Evolutionary conservation across 768 basidiomycete genomes (phyloP), one percentile per base, ranked within the genome.

Genomic region (Rhizopogon sp.): DNA sequence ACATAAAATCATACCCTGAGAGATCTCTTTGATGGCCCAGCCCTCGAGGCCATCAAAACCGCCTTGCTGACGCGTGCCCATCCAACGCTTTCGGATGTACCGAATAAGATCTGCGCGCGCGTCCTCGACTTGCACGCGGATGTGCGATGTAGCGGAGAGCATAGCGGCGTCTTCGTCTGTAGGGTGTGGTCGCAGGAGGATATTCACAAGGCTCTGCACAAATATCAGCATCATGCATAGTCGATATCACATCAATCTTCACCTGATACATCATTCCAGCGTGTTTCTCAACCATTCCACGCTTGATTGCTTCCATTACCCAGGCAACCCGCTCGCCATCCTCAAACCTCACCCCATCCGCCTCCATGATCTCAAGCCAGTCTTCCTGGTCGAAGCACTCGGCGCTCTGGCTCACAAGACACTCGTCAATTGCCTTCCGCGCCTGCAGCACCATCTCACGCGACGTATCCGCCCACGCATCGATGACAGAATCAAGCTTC

Each of bases 1-100:
- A 50, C 44, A 31, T 33, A 25, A n/a, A 33, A 42, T 22, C 60
- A 13, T 37, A 70, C 70, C 70, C 58, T 68, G 70, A 3, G 70
- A 68, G 40, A 98, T 92, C 64, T 98, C 96, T 66, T 92, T 87
- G 52, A 95, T 67, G 0, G 88, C 84, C 92, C 93, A 97, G 4
- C 78, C 79, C 47, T 96, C 92, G n/a, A 98, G 76, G 4, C 71
- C 65, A 50, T 88, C 85, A 62, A 98, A 96, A 0, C 90, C 91
- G n/a, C 83, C 81, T 50, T 84, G 83, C 47, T 87, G 82, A 11
- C 87, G 78, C 29, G 93, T 80, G 11, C 74, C 78, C 43, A 87
- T 64, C 93, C 92, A 97, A 4, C 88, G 80, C 56, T 84, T 83
- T 7, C 82, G 81, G 54, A 98, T 80, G 80, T 90, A 94, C 42